Evolutionary conservation across 1,284 basidiomycete genomes (phyloP), one percentile per base, ranked within the genome.

Genomic region (Tranzscheliella williamsii): DNA sequence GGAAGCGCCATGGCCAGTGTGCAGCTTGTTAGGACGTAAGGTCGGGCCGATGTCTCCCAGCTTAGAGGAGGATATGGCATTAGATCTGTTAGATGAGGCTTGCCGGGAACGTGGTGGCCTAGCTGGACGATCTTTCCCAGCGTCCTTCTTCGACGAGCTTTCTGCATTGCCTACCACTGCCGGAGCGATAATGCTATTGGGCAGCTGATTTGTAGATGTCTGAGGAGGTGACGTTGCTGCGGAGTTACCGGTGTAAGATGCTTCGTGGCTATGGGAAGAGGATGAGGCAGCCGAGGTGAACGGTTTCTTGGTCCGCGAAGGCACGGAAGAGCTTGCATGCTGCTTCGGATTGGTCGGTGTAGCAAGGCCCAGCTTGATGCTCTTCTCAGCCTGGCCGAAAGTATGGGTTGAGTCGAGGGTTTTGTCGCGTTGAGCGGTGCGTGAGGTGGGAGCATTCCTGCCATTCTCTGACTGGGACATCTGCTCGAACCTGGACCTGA

Each of bases 401-500:
- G 43, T 62, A 18, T 62, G 58, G 16, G 51, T 62, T 2, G 58
- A 42, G 16, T 37, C 49, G 23, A 52, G 37, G n/a, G 51, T 42
- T 24, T 46, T 60, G 3, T 47, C 13, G 16, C 37, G 38, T 5
- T 24, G 22, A n/a, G 42, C 16, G n/a, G 57, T 42, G 16, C 36
- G 24, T 9, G 17, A 22, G 4, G 42, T 40, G 9, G 20, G 35
- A 27, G 27, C 32, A 18, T 38, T 21, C 20, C 58, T 49, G n/a
- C 49, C 53, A 42, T 38, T 37, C 29, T 64, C 55, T 29, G 61
- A 60, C 16, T 64, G 50, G 36, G 61, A 64, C 27, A 64, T 45
- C 42, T 64, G 61, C 36, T 64, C 61, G 41, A 64, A 64, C n/a
- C 61, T 39, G 2, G 61, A 64, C 5, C 61, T 42, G 5, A 64